A percentile compares a stretch with the other conserved stretches of the same genome.
Conservation (phyloP, 1,284 basidiomycete species). For the Melampsora americana region DNA sequence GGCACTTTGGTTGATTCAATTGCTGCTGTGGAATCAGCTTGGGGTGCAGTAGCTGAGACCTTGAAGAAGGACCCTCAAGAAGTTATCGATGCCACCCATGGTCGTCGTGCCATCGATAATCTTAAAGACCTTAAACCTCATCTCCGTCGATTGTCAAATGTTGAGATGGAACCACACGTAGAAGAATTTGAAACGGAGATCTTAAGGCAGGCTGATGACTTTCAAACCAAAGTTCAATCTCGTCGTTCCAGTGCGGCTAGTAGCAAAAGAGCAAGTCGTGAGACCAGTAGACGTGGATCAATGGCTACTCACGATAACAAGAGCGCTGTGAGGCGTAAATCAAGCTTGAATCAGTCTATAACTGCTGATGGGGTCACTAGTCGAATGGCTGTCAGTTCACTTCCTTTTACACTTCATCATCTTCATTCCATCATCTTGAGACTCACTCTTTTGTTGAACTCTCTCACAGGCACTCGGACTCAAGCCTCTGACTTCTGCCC, state of each 20-base stretch:
- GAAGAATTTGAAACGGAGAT: conserved; percentile 67
- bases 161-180: conserved; percentile 69
- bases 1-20: conserved; percentile 69
- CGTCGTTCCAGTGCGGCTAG: conserved; percentile 45
- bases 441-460: conserved; percentile 48
- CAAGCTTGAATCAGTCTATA: conserved; percentile 46
- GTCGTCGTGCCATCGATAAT: conserved; percentile 69
- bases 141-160: conserved; percentile 57
- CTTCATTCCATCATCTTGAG: conserved; percentile 47
- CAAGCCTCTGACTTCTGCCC: conserved; percentile 42
- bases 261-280: conserved; percentile 34
- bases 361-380: conserved; percentile 46
- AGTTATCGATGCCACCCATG: conserved; percentile 64
- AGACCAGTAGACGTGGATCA: conserved; percentile 44
- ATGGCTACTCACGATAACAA: conserved; percentile 33
- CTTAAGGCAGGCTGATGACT: conserved; percentile 70
- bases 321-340: conserved; percentile 39
- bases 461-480: conserved; percentile 33
- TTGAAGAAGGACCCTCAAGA: conserved; percentile 50
- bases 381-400: conserved; percentile 39
- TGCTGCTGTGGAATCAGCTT: conserved; percentile 71
- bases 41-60: conserved; percentile 70
- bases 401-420: conserved; percentile 12
- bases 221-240: conserved; percentile 52
- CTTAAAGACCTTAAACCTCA: conserved; percentile 63